phyloP scores from a whole-genome alignment of 768 basidiomycete genomes.

The Lactifluus piperatus region DNA sequence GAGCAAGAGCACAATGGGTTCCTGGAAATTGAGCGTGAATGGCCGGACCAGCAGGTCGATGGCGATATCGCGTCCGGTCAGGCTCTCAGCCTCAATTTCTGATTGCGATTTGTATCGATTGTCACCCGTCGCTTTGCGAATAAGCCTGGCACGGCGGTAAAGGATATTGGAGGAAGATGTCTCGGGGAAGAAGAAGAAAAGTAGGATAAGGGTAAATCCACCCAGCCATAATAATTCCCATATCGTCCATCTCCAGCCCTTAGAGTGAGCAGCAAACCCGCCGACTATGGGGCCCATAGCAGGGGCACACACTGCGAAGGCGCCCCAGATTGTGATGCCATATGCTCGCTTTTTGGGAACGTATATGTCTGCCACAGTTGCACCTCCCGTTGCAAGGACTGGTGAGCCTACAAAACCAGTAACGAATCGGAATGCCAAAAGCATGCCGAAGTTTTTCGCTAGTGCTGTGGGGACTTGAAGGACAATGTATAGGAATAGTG shows the following conservation, averaged over 20 bases:
- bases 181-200: conserved; percentile 29
- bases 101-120: conserved; percentile 22
- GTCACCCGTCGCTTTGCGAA: conserved; percentile 28
- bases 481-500: conserved; percentile 27
- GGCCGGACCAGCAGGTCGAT: conserved; percentile 26
- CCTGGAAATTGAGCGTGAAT: conserved; percentile 26
- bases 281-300: conserved; percentile 29
- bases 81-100: conserved; percentile 23
- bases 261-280: conserved; percentile 27
- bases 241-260: conserved; percentile 30
- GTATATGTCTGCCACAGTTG: conserved; percentile 25
- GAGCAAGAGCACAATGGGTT: conserved; percentile 26
- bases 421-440: conserved; percentile 30
- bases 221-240: conserved; percentile 29
- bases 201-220: conserved; percentile 23
- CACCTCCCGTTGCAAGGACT: conserved; percentile 29
- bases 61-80: conserved; percentile 21
- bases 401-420: conserved; percentile 30
- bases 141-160: conserved; percentile 26
- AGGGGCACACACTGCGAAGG: conserved; percentile 25
- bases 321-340: conserved; percentile 25
- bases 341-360: conserved; percentile 21
- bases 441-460: conserved; percentile 25
- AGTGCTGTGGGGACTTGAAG: conserved; percentile 30
- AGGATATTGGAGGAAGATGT: conserved; percentile 27